Evolutionary conservation across 176 grass and related monocot species (phyloP).

Genomic region (Ensete glaucum): DNA sequence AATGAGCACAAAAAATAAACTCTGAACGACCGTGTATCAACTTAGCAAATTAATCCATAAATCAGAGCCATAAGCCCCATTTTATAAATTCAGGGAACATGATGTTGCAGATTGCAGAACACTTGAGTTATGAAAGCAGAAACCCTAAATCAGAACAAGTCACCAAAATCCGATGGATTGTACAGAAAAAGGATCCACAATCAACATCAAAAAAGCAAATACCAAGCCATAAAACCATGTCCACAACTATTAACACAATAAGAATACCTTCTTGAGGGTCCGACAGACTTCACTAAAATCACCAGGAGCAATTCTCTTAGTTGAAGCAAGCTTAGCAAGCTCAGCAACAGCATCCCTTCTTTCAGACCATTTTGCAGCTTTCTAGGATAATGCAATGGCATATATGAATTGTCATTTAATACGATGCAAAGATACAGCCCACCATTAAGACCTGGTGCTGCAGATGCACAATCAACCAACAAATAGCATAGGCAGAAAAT

Average conservation of each 20-base stretch:
- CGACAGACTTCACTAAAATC: slow-evolving; percentile 95
- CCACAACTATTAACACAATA: neutral
- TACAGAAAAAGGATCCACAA: neutral
- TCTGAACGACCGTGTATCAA: neutral
- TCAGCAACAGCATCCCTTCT: slow-evolving; percentile 96
- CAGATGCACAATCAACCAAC: slow-evolving; percentile 14
- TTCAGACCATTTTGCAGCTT: slow-evolving; percentile 99
- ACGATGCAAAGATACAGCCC: neutral
- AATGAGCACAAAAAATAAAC: too few species aligned
- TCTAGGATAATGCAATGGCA: slow-evolving; percentile 36
- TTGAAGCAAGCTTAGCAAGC: slow-evolving; percentile 89
- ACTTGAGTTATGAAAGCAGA: neutral
- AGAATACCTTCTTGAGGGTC: slow-evolving; percentile 80
- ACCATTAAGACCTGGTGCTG: neutral
- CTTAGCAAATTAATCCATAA: neutral
- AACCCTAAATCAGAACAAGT: neutral
- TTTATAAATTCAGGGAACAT: neutral
- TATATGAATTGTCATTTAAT: neutral
- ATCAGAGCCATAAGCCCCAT: neutral
- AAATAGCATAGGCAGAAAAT: neutral
- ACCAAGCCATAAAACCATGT: neutral
- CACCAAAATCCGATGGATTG: neutral
- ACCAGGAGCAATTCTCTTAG: slow-evolving; percentile 84
- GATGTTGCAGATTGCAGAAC: neutral
- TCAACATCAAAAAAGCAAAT: neutral